A percentile compares a stretch with the other conserved stretches of the same genome.
Conservation (phyloP, 768 basidiomycete species). For the Russula sp. region DNA sequence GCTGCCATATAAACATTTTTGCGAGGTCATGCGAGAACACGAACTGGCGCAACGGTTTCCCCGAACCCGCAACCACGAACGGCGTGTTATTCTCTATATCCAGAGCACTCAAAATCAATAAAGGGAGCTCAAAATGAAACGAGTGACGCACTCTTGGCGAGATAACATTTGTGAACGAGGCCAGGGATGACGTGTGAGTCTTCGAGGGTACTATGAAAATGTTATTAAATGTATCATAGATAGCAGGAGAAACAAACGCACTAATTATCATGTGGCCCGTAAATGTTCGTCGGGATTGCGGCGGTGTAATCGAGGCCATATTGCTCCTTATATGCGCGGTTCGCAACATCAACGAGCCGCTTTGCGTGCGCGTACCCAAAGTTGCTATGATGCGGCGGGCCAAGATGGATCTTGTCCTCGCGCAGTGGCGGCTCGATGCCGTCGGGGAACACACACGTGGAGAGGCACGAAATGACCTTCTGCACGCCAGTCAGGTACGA, state of each 20-base stretch:
- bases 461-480: slow-evolving; percentile 4
- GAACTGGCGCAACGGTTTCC: slow-evolving; percentile 5
- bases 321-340: background rate
- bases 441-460: slow-evolving; percentile 1
- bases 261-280: slow-evolving; percentile 6
- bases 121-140: background rate
- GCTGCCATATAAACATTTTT: background rate
- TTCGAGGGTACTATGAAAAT: background rate
- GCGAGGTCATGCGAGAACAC: background rate
- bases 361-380: slow-evolving; percentile 4
- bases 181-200: slow-evolving; percentile 3
- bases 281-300: background rate
- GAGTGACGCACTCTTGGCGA: background rate
- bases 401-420: slow-evolving; percentile 5
- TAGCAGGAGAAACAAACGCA: background rate
- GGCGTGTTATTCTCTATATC: background rate
- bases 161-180: background rate
- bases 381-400: slow-evolving; percentile 3
- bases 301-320: slow-evolving; percentile 1
- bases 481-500: slow-evolving; percentile 2
- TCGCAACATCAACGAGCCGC: background rate
- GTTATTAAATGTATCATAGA: background rate
- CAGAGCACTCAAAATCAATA: background rate
- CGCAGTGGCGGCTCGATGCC: background rate
- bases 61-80: background rate